These are phyloP conservation scores for Thelephora aurantiotincta DNA, from an alignment of 768 basidiomycete species.

Conservation along the genomic window DNA sequence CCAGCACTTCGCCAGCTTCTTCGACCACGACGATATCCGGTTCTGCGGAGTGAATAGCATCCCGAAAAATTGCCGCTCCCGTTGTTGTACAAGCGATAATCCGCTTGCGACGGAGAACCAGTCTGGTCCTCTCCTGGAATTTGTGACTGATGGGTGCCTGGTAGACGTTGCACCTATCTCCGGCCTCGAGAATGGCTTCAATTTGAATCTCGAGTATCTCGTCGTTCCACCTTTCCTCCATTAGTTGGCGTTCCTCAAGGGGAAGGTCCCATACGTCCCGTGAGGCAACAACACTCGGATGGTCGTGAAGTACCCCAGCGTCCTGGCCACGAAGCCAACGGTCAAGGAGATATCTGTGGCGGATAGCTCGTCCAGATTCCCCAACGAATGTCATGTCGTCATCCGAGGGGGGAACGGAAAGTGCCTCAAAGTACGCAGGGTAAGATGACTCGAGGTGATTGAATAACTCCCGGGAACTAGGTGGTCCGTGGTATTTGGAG, in stretches of 20 bases:
- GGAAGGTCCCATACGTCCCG: slow-evolving; percentile 25
- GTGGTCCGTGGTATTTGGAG: background rate
- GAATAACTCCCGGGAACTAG: too few species aligned
- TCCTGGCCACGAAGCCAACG: slow-evolving; percentile 32
- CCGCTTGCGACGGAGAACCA: slow-evolving; percentile 28
- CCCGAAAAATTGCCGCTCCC: slow-evolving; percentile 45
- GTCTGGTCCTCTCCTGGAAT: slow-evolving; percentile 20
- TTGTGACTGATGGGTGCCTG: slow-evolving; percentile 22
- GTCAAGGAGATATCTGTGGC: slow-evolving; percentile 26
- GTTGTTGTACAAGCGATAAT: slow-evolving; percentile 61
- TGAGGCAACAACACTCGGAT: slow-evolving; percentile 12
- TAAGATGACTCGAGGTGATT: slow-evolving; percentile 37
- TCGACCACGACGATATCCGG: slow-evolving; percentile 50
- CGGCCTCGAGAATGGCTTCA: slow-evolving; percentile 17
- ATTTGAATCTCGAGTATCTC: slow-evolving; percentile 21
- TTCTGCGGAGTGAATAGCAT: slow-evolving; percentile 27
- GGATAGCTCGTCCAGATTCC: slow-evolving; percentile 20
- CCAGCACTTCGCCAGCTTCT: slow-evolving; percentile 61
- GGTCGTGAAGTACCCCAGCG: slow-evolving; percentile 26
- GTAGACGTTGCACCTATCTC: slow-evolving; percentile 23
- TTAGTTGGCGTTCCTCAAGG: slow-evolving; percentile 11
- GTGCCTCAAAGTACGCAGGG: slow-evolving; percentile 28
- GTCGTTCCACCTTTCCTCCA: slow-evolving; percentile 20
- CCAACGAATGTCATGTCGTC: slow-evolving; percentile 36
- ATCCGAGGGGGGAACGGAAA: slow-evolving; percentile 23